These are phyloP conservation scores for Ormosia semicastrata DNA, from an alignment of 306 rosid species.

Conservation along the genomic window DNA sequence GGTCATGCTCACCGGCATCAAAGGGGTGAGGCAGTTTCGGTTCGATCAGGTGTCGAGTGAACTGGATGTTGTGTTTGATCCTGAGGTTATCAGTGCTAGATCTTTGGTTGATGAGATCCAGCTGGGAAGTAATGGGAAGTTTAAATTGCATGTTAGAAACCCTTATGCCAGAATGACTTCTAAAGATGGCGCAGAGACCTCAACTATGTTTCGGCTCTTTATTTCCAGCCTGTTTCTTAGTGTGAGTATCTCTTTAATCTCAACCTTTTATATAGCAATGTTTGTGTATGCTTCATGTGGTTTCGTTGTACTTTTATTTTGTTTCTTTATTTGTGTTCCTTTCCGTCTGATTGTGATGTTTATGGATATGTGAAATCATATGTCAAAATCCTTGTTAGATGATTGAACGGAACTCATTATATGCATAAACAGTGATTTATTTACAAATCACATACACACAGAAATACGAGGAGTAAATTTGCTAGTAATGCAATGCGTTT, in stretches of 20 bases:
- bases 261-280: background rate
- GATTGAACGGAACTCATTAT: background rate
- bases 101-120: slow-evolving; percentile 77
- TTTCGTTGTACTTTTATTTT: background rate
- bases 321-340: background rate
- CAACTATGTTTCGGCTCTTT: slow-evolving; percentile 66
- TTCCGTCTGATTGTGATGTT: background rate
- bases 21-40: slow-evolving; percentile 66
- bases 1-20: slow-evolving; percentile 50
- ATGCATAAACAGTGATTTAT: background rate
- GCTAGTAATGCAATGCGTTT: background rate
- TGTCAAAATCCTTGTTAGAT: background rate
- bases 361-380: background rate
- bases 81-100: slow-evolving; percentile 67
- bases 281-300: background rate
- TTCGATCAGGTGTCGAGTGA: slow-evolving; percentile 49
- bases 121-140: slow-evolving; percentile 54
- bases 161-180: slow-evolving; percentile 78
- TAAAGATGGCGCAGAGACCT: slow-evolving; percentile 65
- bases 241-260: slow-evolving; percentile 50
- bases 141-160: slow-evolving; percentile 58
- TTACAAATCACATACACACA: background rate
- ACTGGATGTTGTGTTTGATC: slow-evolving; percentile 72
- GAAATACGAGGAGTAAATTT: no score
- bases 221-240: slow-evolving; percentile 74